Conservation (phyloP, 306 rosid species). For the Crotalaria pallida region DNA sequence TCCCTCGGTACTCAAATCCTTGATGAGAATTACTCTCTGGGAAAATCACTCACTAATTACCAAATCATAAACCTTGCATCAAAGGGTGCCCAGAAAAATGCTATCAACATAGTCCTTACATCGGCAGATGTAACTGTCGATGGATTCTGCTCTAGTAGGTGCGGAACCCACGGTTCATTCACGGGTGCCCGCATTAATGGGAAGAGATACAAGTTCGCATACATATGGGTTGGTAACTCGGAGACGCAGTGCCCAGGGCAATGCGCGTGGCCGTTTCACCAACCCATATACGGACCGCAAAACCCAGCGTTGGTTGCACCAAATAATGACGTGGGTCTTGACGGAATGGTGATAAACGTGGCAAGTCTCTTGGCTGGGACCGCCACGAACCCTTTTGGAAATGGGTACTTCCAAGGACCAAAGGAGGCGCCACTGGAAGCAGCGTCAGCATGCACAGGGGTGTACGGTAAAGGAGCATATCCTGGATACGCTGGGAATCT, state of each 20-base stretch:
- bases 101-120: slow-evolving; percentile 53
- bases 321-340: slow-evolving; percentile 62
- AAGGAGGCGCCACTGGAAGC: slow-evolving; percentile 72
- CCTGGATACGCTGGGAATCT: slow-evolving; percentile 67
- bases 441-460: slow-evolving; percentile 57
- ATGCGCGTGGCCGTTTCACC: slow-evolving; percentile 85
- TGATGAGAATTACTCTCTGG: slow-evolving; percentile 36
- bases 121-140: slow-evolving; percentile 42
- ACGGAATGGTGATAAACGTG: slow-evolving; percentile 65
- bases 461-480: slow-evolving; percentile 66
- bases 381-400: slow-evolving; percentile 56
- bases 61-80: slow-evolving; percentile 37
- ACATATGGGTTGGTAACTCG: slow-evolving; percentile 71
- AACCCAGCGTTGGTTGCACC: slow-evolving; percentile 48
- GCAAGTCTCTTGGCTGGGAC: slow-evolving; percentile 68
- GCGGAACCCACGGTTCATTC: slow-evolving; percentile 60
- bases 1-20: slow-evolving; percentile 33
- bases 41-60: slow-evolving; percentile 45
- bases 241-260: slow-evolving; percentile 72
- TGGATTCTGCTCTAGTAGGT: slow-evolving; percentile 49
- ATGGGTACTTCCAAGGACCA: slow-evolving; percentile 69
- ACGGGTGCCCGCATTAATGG: slow-evolving; percentile 16
- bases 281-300: slow-evolving; percentile 78
- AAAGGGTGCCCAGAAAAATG: slow-evolving; percentile 34
- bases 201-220: slow-evolving; percentile 39